Conservation (phyloP, 805 yeast species). For the Allodekkera sacchari region DNA sequence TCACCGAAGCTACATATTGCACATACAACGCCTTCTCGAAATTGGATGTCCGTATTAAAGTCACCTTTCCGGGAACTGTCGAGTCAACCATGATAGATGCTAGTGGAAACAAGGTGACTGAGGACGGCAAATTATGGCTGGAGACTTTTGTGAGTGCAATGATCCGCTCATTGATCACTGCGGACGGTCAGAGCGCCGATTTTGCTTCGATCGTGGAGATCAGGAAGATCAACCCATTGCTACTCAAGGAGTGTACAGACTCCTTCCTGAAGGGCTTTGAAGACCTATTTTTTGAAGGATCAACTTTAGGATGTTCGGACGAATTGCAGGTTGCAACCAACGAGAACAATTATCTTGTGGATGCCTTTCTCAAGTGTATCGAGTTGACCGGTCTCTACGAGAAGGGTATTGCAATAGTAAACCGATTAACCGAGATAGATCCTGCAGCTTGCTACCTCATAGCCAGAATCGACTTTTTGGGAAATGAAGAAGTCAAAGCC, state of each 20-base stretch:
- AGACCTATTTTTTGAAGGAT: conserved; percentile 56
- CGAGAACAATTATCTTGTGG: conserved; percentile 62
- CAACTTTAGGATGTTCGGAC: conserved; percentile 53
- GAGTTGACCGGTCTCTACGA: conserved; percentile 58
- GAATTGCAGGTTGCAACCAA: conserved; percentile 63
- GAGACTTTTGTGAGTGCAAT: conserved; percentile 65
- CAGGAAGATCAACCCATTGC: conserved; percentile 72
- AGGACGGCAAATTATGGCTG: conserved; percentile 43
- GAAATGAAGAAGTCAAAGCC: conserved; percentile 54
- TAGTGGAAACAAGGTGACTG: conserved; percentile 47
- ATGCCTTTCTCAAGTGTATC: conserved; percentile 59
- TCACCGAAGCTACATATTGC: conserved; percentile 63
- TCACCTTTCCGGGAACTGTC: conserved; percentile 69
- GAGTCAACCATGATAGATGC: conserved; percentile 42
- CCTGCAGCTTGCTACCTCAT: conserved; percentile 51
- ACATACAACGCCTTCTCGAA: conserved; percentile 53
- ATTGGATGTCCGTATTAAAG: conserved; percentile 64
- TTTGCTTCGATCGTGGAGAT: conserved; percentile 71
- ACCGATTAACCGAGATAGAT: conserved; percentile 41
- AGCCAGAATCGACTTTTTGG: conserved; percentile 43
- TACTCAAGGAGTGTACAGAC: conserved; percentile 36
- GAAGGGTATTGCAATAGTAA: conserved; percentile 51
- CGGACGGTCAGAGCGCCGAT: conserved; percentile 65
- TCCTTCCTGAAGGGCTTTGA: conserved; percentile 60
- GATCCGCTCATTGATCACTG: conserved; percentile 60